Evolutionary conservation across 441 rosid genomes (phyloP).

Genomic region (Bocquillonia castaneifolia): DNA sequence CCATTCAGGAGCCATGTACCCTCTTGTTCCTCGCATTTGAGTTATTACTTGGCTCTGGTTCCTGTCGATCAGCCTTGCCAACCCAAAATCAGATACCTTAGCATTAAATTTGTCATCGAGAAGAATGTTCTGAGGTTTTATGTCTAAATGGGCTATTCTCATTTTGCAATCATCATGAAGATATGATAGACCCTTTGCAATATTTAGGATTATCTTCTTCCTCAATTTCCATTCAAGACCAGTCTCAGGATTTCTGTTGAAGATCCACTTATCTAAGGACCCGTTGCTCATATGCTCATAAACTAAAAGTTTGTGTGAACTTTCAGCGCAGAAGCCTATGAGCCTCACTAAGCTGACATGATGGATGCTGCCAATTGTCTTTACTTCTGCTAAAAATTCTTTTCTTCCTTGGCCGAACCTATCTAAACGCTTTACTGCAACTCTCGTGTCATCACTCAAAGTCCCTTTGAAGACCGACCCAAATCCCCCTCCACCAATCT

Average conservation of each 20-base stretch:
- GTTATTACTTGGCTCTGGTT: slow-evolving; percentile 17
- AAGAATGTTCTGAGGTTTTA: slow-evolving; percentile 15
- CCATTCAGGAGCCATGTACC: slow-evolving; percentile 24
- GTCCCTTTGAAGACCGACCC: slow-evolving; percentile 18
- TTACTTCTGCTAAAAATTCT: slow-evolving; percentile 20
- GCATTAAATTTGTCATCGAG: slow-evolving; percentile 4
- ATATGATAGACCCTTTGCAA: slow-evolving; percentile 13
- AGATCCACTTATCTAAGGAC: slow-evolving; percentile 17
- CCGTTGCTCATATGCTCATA: slow-evolving; percentile 17
- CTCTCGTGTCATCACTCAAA: slow-evolving; percentile 6
- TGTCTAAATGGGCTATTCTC: slow-evolving; percentile 12
- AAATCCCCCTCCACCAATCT: slow-evolving; percentile 20
- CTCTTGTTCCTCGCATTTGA: slow-evolving; percentile 14
- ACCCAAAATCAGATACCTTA: slow-evolving; percentile 18
- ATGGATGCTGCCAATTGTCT: slow-evolving; percentile 13
- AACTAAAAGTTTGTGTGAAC: slow-evolving; percentile 16
- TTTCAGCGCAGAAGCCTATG: slow-evolving; percentile 14
- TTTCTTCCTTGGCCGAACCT: slow-evolving; percentile 13
- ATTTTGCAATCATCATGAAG: slow-evolving; percentile 19
- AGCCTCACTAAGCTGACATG: slow-evolving; percentile 7
- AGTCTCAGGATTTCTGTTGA: neutral
- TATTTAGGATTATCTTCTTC: slow-evolving; percentile 1
- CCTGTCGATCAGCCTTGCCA: slow-evolving; percentile 15
- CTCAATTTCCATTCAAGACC: slow-evolving; percentile 13
- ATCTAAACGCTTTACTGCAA: slow-evolving; percentile 18